Base-by-base conservation (phyloP, 2,329 filamentous ascomycete species). In the Penicillium sp. region DNA sequence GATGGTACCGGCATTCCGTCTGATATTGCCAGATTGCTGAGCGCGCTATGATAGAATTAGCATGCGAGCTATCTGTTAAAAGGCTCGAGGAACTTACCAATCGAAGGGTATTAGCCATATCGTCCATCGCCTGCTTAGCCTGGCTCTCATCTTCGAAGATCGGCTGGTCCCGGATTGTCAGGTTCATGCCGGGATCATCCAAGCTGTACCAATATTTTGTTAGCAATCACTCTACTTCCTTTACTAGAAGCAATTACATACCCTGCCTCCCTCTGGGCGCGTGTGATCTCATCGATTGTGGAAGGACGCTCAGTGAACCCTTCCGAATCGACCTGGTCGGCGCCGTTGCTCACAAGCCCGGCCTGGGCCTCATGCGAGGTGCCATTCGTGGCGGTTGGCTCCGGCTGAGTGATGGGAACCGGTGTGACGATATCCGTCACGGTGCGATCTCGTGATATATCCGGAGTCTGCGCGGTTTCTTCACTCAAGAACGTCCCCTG, bases 1-100 rank as follows among this genome's bases (percentile, higher is more conserved):
- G 14, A 95, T 78, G 13, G 91, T 96, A 41, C 89, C 87, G 13
- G 82, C 76, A 63, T 85, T 88, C 24, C 88, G 83, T 50, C 82
- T 81, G 18, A 90, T 84, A 18, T 20, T 20, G 8, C 74, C 74
- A 33, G 73, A 69, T 33, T 74, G 72, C 51, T 75, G 75, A 36
- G 76, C 76, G 65, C 76, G 75, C 66, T 74, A 52, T 30, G 50
- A 68, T 27, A 7, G 18, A 10, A 61, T 48, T n/a, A 52, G 27
- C 9, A 6, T 20, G 35, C 10, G 33, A 9, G 16, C 35, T 13
- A 4, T 2, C 11, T 20, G 16, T 18, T 20, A 2, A 22, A 18
- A 38, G 11, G 16, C 18, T 13, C 9, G 10, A 11, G 44, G 27
- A 45, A 68, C 69, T 56, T 55, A 76, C 74, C 63, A 74, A 58